A percentile compares a stretch with the other conserved stretches of the same genome.
These are phyloP conservation scores for Lumnitzera racemosa DNA, from an alignment of 345 rosid species.

Conservation along the genomic window DNA sequence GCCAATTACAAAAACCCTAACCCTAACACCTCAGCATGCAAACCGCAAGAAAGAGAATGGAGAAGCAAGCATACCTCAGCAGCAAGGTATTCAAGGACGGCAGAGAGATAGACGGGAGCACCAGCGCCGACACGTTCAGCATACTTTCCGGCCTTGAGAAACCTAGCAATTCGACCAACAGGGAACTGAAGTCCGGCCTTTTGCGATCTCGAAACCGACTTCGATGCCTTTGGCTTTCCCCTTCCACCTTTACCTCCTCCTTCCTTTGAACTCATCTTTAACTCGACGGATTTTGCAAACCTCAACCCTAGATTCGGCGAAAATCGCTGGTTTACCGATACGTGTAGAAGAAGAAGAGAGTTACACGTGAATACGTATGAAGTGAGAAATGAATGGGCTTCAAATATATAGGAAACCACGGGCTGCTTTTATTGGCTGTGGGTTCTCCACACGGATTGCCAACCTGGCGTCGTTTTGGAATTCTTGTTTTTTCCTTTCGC, in stretches of 20 bases:
- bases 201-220: conserved; percentile 56
- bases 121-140: conserved; percentile 24
- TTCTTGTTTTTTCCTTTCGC: conserved; percentile 10
- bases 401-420: conserved; percentile 17
- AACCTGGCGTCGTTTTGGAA: conserved; percentile 22
- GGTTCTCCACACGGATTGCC: conserved; percentile 27
- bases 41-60: background rate
- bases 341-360: too few relatives aligned
- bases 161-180: conserved; percentile 68
- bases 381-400: background rate
- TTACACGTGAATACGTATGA: too few relatives aligned
- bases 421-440: conserved; percentile 19
- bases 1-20: background rate
- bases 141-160: conserved; percentile 69
- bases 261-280: conserved; percentile 46
- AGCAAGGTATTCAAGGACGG: conserved; percentile 74
- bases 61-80: conserved; percentile 42
- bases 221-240: conserved; percentile 58
- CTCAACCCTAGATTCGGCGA: too few relatives aligned
- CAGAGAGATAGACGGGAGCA: conserved; percentile 76
- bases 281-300: background rate
- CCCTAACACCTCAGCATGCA: background rate
- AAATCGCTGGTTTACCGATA: too few relatives aligned
- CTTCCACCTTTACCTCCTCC: conserved; percentile 55
- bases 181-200: conserved; percentile 89